Evolutionary conservation across 345 rosid genomes (phyloP).

Genomic region (Eucalyptus curtisii): DNA sequence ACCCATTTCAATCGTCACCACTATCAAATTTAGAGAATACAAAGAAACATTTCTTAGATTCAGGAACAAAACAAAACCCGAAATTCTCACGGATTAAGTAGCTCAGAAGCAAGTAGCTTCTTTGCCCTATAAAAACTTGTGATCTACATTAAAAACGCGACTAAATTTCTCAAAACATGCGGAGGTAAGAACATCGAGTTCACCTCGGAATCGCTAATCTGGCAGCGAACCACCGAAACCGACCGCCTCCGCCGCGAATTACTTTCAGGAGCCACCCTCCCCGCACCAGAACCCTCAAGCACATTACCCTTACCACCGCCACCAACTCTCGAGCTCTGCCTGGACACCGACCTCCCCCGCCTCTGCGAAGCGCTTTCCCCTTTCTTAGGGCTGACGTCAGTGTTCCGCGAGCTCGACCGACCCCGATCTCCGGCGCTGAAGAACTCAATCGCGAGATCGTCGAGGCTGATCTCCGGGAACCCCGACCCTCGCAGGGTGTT

Average conservation of each 20-base stretch:
- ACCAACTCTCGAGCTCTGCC: conserved; percentile 27
- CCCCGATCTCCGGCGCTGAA: conserved; percentile 46
- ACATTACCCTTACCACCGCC: conserved; percentile 12
- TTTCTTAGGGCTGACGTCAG: conserved; percentile 15
- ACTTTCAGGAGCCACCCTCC: conserved; percentile 27
- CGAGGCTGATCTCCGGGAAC: conserved; percentile 73
- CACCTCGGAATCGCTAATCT: conserved; percentile 79
- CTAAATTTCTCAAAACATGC: not conserved
- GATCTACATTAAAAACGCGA: not conserved
- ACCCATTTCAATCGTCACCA: not conserved
- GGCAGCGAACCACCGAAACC: conserved; percentile 53
- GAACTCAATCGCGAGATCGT: conserved; percentile 65
- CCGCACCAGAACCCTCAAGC: conserved; percentile 14
- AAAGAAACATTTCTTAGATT: not conserved
- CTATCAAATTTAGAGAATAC: not conserved
- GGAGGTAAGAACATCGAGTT: not conserved
- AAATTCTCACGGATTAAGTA: not conserved
- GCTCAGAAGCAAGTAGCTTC: not conserved
- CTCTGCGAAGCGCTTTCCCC: conserved; percentile 29
- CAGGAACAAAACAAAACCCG: not conserved
- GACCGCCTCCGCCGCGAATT: conserved; percentile 61
- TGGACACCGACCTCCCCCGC: conserved; percentile 84
- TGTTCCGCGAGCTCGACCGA: conserved; percentile 20
- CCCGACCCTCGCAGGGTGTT: conserved; percentile 78
- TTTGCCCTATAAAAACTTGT: not conserved